Base-by-base conservation (phyloP, 2,329 filamentous ascomycete species). In the Aspergillus chevalieri region DNA sequence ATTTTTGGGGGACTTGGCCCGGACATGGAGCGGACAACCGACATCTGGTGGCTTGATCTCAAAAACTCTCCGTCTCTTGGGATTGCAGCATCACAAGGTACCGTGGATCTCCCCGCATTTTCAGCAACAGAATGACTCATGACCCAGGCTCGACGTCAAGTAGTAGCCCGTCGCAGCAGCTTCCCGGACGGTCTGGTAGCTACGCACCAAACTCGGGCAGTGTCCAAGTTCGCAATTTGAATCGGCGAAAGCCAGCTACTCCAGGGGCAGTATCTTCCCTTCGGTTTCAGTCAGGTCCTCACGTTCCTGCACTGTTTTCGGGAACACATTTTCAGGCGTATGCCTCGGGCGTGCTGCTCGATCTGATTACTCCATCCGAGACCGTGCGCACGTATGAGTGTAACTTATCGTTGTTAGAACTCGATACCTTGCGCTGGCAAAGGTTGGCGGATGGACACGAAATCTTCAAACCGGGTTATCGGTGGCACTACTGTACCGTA, bases 401-500 rank as follows among this genome's bases (percentile, higher is more conserved):
- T 57, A 95, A 91, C 17, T 71, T 98, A 19, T 95, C 90, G 0
- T 88, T 90, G 3, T 74, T 98, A 22, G 93, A 98, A 60, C 76
- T 98, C 9, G 86, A 87, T 50, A 86, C 87, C 0, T 73, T 97
- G 45, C 85, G 91, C 44, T 98, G 93, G 93, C 90, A 95, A 68
- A 94, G 91, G 65, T 78, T 98, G 15, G 93, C 92, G 1, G 92
- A 96, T 62, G 93, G 93, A 3, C 86, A 89, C 45, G 93, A 98
- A 65, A 85, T 98, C 30, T 98, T 96, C 72, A 87, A 87, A 58
- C 77, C 84, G 0, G 89, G 87, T n/a, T 97, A 93, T 67, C 83
- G 92, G 52, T 98, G 93, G 93, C 92, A 97, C 68, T 98, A 98
- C 66, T 97, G 93, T 67, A 95, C 90, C 3, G 87, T 96, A 71